Evolutionary conservation across 305 asterid species (phyloP), one percentile per base, ranked within the genome.

Genomic region (Solanum aculeatissimum): DNA sequence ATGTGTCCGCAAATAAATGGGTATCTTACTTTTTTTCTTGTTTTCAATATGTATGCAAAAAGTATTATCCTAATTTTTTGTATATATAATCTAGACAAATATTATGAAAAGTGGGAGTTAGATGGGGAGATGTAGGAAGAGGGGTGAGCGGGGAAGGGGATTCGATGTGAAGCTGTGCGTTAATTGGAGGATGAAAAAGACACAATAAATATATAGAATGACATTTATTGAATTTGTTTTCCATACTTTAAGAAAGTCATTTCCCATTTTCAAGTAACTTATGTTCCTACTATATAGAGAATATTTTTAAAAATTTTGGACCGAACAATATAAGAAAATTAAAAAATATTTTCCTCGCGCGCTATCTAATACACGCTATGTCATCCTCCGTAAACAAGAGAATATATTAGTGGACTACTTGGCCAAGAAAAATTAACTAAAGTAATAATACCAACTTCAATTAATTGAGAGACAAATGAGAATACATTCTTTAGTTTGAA

Each of bases 401-500:
- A 23, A 60, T 4, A 11, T 18, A 60, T 23, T 60, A 23, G 16
- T 2, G 15, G 32, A 23, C 8, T 9, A 32, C 74, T 27, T 32
- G 25, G 47, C 14, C 47, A 35, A 9, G 4, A 45, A 72, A 1
- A 72, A 7, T 19, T n/a, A 21, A 43, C 57, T 1, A 13, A 45
- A 45, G 40, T 74, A 74, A 13, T 14, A 47, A 47, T 47, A 4
- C 19, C 25, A 80, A 40, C 45, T 86, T 70, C 32, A 42, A 77
- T 42, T 45, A 42, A 83, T 71, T 74, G 62, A 84, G 62, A 79
- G 42, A 84, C 84, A 69, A 82, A 84, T 51, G 42, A 65, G 72
- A 84, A 83, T 72, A 84, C 80, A 84, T 84, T 85, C 66, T 74
- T 87, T 65, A 15, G 13, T 65, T 27, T 51, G 62, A 21, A 87